Base-by-base conservation (phyloP, 2,329 filamentous ascomycete genomes). In the Xylariaceae sp. region DNA sequence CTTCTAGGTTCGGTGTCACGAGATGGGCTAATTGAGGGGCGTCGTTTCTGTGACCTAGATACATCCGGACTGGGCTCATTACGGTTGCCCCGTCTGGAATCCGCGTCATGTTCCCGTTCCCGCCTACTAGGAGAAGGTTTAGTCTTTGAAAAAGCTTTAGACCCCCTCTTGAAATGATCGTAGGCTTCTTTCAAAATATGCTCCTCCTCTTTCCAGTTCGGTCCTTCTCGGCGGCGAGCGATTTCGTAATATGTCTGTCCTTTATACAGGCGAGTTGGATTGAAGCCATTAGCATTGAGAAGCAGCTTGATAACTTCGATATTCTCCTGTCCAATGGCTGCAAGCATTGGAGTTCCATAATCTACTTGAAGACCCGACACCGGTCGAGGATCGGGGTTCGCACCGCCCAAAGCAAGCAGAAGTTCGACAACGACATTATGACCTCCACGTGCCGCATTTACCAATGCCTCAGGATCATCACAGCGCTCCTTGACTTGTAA, bases 201-300 rank as follows among this genome's bases (percentile, higher is more conserved):
- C 62, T 90, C 87, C 72, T 99, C 95, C 60, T 94, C 87, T 71
- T 94, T 88, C 92, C 93, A 97, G 58, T 91, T 89, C 6, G 93
- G 91, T 0, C 95, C 94, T 64, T 87, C 87, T 36, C 92, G 87
- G 44, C 91, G 87, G 66, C 89, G 85, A 2, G 95, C 92, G 60
- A 98, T 87, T 63, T 99, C 92, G 67, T 87, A 90, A 73, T 98
- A 99, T 0, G 90, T 88, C 66, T 90, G 86, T 19, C 91, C 91
- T 65, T 87, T 87, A 65, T 87, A 88, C 23, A 87, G 83, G 55
- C 89, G 86, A 1, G 91, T 92, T 0, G 95, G 93, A 67, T 99
- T 88, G 71, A 98, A 97, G 14, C 78, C 77, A 44, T 84, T 83
- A 67, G 95, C 91, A 58, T 87, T 87, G 6, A 96, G 78, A 6